Conservation (phyloP, 495 filamentous ascomycete species). For the Aspergillus saccharolyticus region DNA sequence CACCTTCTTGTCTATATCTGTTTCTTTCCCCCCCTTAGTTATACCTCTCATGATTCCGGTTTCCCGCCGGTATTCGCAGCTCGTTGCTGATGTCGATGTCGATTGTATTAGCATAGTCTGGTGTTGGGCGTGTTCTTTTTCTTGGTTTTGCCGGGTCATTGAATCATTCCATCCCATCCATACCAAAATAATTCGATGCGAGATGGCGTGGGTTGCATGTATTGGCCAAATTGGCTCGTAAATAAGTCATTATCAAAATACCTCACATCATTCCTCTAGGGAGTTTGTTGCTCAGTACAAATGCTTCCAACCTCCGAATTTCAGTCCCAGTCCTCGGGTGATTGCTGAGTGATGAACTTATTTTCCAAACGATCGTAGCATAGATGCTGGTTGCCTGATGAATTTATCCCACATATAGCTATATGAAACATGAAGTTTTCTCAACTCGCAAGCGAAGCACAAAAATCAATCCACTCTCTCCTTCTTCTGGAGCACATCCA, state of each 20-base stretch:
- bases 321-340: too few species aligned
- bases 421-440: too few species aligned
- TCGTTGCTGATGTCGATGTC: not conserved
- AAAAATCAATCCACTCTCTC: conserved; percentile 15
- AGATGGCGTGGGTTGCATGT: not conserved
- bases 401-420: too few species aligned
- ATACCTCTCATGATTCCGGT: not conserved
- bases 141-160: not conserved
- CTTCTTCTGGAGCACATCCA: conserved; percentile 8
- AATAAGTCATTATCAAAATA: too few species aligned
- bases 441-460: too few species aligned
- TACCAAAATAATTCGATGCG: not conserved
- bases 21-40: not conserved
- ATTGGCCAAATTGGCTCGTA: not conserved
- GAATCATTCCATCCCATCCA: not conserved
- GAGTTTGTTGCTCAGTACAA: too few species aligned
- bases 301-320: too few species aligned
- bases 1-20: not conserved
- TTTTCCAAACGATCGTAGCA: too few species aligned
- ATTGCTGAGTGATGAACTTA: too few species aligned
- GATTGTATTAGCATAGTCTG: conserved; percentile 14
- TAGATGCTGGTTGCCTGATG: too few species aligned
- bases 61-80: not conserved
- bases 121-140: conserved; percentile 12
- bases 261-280: too few species aligned